Evolutionary conservation across 148 eudicot species (phyloP), one percentile per base, ranked within the genome.

Genomic region (Silene uniflora): DNA sequence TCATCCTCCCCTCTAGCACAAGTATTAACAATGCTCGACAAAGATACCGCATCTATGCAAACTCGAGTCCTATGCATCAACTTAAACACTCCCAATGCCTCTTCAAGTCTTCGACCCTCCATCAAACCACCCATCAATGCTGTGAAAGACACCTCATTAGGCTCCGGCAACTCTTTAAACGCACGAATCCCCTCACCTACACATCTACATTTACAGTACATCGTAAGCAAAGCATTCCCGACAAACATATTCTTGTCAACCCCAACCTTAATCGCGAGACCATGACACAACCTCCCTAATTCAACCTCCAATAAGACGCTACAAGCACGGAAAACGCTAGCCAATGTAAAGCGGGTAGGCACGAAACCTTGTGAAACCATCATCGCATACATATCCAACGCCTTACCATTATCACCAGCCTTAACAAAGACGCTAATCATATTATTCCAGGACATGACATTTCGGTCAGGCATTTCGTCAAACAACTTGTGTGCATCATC

Each of bases 121-220:
- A 80, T 85, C 75, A 91, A 81, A 14, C 76, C 89, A 71, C 90
- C 83, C 87, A 91, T 88, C 78, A 91, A 84, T 23, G 92, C 88
- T 4, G 98, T 93, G 77, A 91, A 93, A 55, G 96, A 89, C 75
- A 93, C 91, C 85, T 89, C 93, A 72, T 91, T 93, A 64, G 86
- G 88, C 75, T 84, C 89, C 7, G 74, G 69, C 81, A 91, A 84
- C 54, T 87, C 88, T 65, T 65, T 73, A 83, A 93, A 90, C 47
- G 78, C 88, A 76, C 35, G 59, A 74, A 86, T 70, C 4, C 91
- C 91, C 69, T 91, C 87, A 22, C 61, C 77, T 16, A 85, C 67
- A 75, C 81, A 56, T 72, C 78, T 76, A 74, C 90, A 84, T 85
- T 88, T 91, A 24, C 88, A 88, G 86, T 93, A 93, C 93, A 91